Conservation (phyloP, 345 rosid species). For the Gossypioides kirkii region DNA sequence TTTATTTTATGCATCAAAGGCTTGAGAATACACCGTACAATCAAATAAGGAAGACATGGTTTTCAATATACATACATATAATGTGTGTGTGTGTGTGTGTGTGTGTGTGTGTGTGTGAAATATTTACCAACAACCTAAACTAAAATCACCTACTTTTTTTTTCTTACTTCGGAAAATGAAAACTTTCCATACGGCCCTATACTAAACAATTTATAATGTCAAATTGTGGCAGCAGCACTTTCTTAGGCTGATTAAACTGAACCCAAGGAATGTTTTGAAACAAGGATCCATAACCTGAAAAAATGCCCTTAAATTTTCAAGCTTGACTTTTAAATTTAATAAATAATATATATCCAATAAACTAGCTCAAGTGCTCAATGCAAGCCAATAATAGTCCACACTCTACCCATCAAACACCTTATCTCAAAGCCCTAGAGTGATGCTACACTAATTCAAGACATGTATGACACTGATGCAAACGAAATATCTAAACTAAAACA, state of each 20-base stretch:
- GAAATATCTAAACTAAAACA: neutral
- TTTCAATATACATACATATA: neutral
- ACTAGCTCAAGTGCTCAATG: neutral
- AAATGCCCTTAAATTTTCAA: no score
- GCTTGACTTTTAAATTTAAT: neutral
- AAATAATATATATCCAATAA: neutral
- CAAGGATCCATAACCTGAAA: no score
- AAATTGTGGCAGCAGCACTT: no score
- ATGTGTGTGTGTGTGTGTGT: accelerated
- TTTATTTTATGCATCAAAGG: neutral
- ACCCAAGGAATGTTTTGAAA: no score
- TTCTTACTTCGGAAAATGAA: neutral
- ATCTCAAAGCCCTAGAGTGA: neutral
- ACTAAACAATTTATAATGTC: no score
- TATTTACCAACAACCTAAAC: neutral
- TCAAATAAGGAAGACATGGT: neutral
- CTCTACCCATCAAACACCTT: neutral
- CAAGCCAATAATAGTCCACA: neutral
- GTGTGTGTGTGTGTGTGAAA: neutral
- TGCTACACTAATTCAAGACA: neutral
- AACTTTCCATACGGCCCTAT: no score
- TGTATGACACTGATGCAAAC: neutral
- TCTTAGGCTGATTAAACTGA: no score
- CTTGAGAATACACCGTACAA: neutral
- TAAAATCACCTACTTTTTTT: neutral